phyloP scores from a whole-genome alignment of 257 asterid genomes.

The Nemophila menziesii region DNA sequence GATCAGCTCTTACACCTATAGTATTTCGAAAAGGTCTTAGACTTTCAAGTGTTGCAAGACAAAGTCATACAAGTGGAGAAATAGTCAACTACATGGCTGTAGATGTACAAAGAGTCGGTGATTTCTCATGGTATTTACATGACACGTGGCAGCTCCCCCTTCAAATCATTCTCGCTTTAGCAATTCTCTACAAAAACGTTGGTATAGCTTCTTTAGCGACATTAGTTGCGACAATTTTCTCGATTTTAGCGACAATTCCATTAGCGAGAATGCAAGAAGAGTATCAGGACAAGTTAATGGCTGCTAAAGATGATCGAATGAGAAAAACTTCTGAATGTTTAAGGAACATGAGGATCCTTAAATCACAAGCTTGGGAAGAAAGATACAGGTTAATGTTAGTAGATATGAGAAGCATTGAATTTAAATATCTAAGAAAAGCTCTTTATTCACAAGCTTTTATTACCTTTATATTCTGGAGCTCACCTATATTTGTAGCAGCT shows the following conservation, averaged over 20 bases:
- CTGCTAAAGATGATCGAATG: constrained; percentile 68
- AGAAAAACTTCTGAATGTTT: constrained; percentile 60
- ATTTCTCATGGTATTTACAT: constrained; percentile 62
- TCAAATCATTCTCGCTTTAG: constrained; percentile 58
- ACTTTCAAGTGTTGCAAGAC: constrained; percentile 59
- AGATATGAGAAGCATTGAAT: constrained; percentile 55
- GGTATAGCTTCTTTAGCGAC: constrained; percentile 60
- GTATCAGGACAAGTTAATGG: constrained; percentile 59
- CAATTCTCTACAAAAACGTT: constrained; percentile 51
- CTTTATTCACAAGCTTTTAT: constrained; percentile 56
- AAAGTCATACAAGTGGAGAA: constrained; percentile 54
- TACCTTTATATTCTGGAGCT: constrained; percentile 64
- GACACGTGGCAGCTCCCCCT: constrained; percentile 65
- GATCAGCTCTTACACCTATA: constrained; percentile 85
- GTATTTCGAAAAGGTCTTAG: constrained; percentile 60
- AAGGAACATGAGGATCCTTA: constrained; percentile 61
- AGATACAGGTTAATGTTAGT: constrained; percentile 45
- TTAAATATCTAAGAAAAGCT: constrained; percentile 48
- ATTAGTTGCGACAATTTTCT: constrained; percentile 43
- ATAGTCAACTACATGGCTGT: constrained; percentile 65
- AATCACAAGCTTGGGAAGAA: constrained; percentile 73
- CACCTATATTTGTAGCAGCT: constrained; percentile 64
- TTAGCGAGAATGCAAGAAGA: constrained; percentile 50
- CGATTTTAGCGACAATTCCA: constrained; percentile 53
- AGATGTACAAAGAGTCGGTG: constrained; percentile 72